phyloP scores from a whole-genome alignment of 2,329 filamentous ascomycete genomes.

The Aspergillus niger region DNA sequence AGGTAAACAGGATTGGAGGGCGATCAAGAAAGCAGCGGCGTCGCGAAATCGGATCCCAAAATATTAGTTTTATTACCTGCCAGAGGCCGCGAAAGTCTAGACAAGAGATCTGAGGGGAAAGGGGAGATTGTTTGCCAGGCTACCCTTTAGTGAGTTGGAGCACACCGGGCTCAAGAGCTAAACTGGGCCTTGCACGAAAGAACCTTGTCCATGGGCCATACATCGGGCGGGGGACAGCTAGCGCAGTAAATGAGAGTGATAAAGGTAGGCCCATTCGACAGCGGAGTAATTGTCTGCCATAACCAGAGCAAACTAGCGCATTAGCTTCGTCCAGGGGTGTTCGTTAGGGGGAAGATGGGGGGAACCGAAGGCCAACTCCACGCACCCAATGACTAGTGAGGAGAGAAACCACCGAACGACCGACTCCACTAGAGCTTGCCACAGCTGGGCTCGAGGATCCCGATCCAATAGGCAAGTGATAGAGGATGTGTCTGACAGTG shows the following conservation, averaged over 20 bases:
- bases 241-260: constrained; percentile 13
- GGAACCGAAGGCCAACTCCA: constrained; percentile 25
- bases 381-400: constrained; percentile 33
- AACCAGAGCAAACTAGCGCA: constrained; percentile 8
- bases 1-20: not conserved
- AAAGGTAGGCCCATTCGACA: not conserved
- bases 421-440: constrained; percentile 35
- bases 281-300: not conserved
- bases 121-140: constrained; percentile 6
- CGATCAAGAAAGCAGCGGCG: not conserved
- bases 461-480: constrained; percentile 6
- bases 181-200: constrained; percentile 14
- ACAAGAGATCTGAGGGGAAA: constrained; percentile 18
- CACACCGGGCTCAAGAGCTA: constrained; percentile 15
- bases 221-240: constrained; percentile 16
- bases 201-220: constrained; percentile 8
- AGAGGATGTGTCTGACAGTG: not conserved
- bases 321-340: constrained; percentile 33
- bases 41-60: constrained; percentile 3
- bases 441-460: constrained; percentile 12
- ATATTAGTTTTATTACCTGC: not conserved
- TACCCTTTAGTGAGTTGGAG: constrained; percentile 14
- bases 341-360: constrained; percentile 29
- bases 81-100: constrained; percentile 4
- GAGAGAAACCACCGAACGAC: constrained; percentile 23